phyloP scores from a whole-genome alignment of 352 stramenopile species.

The Blastocystis hominis region DNA sequence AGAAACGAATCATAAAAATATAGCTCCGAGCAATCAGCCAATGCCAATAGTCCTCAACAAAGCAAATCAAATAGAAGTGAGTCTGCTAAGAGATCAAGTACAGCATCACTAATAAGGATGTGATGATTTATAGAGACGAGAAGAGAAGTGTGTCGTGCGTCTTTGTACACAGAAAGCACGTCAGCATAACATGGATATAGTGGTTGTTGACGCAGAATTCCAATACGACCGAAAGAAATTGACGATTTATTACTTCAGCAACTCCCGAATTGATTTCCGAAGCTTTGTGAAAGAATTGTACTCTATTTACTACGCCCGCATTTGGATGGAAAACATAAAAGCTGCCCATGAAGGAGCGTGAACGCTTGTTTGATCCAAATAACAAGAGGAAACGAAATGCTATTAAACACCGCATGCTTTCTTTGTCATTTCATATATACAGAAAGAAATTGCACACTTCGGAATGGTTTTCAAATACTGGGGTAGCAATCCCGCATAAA shows the following conservation, averaged over 20 bases:
- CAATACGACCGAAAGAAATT: conserved; percentile 57
- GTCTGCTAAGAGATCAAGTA: conserved; percentile 41
- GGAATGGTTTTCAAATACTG: conserved; percentile 58
- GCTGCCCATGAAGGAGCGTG: neutral
- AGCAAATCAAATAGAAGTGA: conserved; percentile 43
- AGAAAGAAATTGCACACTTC: conserved; percentile 46
- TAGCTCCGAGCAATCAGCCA: conserved; percentile 13
- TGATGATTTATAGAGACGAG: conserved; percentile 47
- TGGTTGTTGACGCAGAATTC: conserved; percentile 51
- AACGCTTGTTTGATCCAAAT: neutral
- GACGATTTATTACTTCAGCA: conserved; percentile 44
- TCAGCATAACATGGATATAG: conserved; percentile 28
- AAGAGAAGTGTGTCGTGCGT: conserved; percentile 23
- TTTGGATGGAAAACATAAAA: conserved; percentile 57
- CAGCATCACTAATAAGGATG: neutral
- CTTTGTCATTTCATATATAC: conserved; percentile 54
- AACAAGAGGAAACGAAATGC: neutral
- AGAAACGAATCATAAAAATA: neutral
- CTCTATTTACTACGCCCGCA: conserved; percentile 51
- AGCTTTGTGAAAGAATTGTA: conserved; percentile 55
- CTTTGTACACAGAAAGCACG: conserved; percentile 38
- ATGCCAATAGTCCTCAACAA: conserved; percentile 56
- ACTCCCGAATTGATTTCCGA: conserved; percentile 37
- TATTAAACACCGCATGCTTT: conserved; percentile 43
- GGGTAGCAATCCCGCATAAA: conserved; percentile 51